Evolutionary conservation across 1,284 basidiomycete genomes (phyloP), one percentile per base, ranked within the genome.

Genomic region (Hemileia vastatrix): DNA sequence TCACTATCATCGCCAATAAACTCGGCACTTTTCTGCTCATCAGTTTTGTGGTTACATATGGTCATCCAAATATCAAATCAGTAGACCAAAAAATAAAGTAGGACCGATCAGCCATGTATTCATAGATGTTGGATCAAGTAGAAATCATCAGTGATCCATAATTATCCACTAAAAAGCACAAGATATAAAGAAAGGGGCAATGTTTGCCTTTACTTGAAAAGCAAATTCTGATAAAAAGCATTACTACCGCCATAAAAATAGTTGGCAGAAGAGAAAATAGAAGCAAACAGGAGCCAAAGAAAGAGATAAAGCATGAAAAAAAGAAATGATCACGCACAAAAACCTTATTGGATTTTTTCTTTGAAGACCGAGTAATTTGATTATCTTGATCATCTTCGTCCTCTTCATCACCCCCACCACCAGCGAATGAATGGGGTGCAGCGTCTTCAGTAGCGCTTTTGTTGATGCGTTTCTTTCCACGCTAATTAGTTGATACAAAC

Each of bases 1-100:
- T 60, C 58, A 51, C 58, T 60, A 19, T 60, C 57, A 48, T 58
- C 58, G 23, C 44, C 58, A 45, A 60, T 27, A 60, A 60, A 60
- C 31, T 60, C 58, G n/a, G 58, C 58, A 54, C 58, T 60, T 60
- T 60, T 60, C 58, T 60, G 51, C 8, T 9, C 11, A 45, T 53
- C 19, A 32, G n/a, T 18, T 3, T 15, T 18, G 21, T n/a, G n/a
- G n/a, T n/a, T n/a, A n/a, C n/a, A n/a, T n/a, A n/a, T n/a, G n/a
- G n/a, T n/a, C n/a, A n/a, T n/a, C n/a, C n/a, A n/a, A n/a, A n/a
- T n/a, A n/a, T n/a, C n/a, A n/a, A n/a, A n/a, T n/a, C n/a, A n/a
- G n/a, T n/a, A n/a, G n/a, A n/a, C n/a, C n/a, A n/a, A n/a, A n/a
- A n/a, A n/a, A n/a, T n/a, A n/a, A n/a, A n/a, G n/a, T n/a, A n/a